Percentiles rank a stretch among this genome's conserved stretches.
phyloP scores from a whole-genome alignment of 768 basidiomycete genomes.

The Podaxis carcinomalis region DNA sequence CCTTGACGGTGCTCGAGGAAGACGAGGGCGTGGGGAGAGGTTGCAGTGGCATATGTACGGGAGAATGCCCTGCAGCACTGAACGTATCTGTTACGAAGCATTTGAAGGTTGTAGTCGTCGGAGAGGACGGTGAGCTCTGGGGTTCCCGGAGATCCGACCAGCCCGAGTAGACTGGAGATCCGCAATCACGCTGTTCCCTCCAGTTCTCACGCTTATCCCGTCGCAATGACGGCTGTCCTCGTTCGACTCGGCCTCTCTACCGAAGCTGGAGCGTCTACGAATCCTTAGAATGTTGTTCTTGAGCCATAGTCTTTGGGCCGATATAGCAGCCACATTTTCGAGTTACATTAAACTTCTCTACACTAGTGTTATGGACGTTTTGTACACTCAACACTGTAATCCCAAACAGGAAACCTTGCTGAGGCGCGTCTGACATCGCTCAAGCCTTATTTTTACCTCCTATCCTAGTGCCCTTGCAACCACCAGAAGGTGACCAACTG shows the following conservation, averaged over 20 bases:
- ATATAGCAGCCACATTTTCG: not conserved
- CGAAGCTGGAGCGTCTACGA: not conserved
- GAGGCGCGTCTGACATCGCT: not conserved
- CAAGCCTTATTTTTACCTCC: slow-evolving; percentile 27
- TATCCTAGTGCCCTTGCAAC: not conserved
- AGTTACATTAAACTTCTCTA: not conserved
- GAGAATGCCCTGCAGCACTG: slow-evolving; percentile 21
- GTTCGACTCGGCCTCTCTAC: no score
- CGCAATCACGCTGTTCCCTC: not conserved
- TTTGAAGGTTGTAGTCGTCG: slow-evolving; percentile 6
- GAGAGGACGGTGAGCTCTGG: slow-evolving; percentile 1
- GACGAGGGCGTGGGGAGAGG: slow-evolving; percentile 75
- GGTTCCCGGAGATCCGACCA: not conserved
- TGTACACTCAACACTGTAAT: not conserved
- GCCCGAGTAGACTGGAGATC: not conserved
- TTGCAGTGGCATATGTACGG: slow-evolving; percentile 56
- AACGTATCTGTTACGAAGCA: slow-evolving; percentile 25
- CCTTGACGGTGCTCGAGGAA: slow-evolving; percentile 86
- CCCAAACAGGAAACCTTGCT: not conserved
- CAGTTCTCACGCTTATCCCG: not conserved
- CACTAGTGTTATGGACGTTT: not conserved
- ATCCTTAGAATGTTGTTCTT: not conserved
- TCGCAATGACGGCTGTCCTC: not conserved
- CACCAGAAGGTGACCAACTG: not conserved
- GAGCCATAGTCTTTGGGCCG: no score